These are phyloP conservation scores for Pichia cactophila DNA, from an alignment of 1,139 yeast genomes.

Conservation along the genomic window DNA sequence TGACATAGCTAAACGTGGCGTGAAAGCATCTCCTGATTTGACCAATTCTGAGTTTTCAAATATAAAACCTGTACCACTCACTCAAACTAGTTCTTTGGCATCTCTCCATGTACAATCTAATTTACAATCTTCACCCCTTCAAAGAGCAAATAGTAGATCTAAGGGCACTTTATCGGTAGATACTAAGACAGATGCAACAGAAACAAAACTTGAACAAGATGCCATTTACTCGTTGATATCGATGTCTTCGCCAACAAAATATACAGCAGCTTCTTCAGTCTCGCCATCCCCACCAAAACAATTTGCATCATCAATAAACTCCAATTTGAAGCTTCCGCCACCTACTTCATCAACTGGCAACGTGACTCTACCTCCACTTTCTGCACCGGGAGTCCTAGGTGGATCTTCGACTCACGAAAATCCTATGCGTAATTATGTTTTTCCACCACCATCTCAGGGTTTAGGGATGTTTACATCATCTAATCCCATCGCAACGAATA, in stretches of 20 bases:
- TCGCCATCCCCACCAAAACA: slow-evolving; percentile 21
- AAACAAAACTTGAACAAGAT: slow-evolving; percentile 26
- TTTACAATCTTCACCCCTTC: slow-evolving; percentile 5
- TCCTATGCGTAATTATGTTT: background rate
- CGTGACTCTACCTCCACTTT: slow-evolving; percentile 4
- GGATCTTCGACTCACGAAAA: background rate
- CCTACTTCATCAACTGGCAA: slow-evolving; percentile 3
- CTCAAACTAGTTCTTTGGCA: background rate
- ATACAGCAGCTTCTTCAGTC: slow-evolving; percentile 16
- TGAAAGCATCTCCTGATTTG: slow-evolving; percentile 13
- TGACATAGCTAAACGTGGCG: slow-evolving; percentile 18
- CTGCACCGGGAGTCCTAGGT: slow-evolving; percentile 6
- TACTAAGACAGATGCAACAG: slow-evolving; percentile 4
- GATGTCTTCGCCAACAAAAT: slow-evolving; percentile 29
- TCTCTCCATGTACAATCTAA: slow-evolving; percentile 2
- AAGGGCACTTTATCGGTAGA: background rate
- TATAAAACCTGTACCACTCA: background rate
- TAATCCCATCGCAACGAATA: background rate
- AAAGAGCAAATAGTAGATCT: background rate
- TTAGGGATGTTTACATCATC: background rate
- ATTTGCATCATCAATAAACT: slow-evolving; percentile 7
- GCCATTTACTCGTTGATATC: slow-evolving; percentile 31
- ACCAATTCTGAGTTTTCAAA: slow-evolving; percentile 1
- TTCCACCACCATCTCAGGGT: slow-evolving; percentile 4
- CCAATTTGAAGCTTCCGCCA: slow-evolving; percentile 4